Conservation (phyloP, 1,139 yeast genomes). For the Yamadazyma triangularis region DNA sequence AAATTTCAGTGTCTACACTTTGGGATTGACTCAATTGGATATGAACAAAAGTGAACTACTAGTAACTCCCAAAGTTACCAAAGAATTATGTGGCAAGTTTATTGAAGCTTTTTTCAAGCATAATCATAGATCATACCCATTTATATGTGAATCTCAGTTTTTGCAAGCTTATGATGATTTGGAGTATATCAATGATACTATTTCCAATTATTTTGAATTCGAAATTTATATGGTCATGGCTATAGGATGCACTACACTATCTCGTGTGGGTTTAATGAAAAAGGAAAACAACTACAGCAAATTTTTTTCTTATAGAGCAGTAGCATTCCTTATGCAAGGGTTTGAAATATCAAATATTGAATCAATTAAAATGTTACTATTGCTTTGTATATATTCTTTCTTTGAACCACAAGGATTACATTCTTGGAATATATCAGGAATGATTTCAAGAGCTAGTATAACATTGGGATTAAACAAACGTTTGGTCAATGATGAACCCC, state of each 20-base stretch:
- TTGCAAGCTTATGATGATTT: conserved; percentile 17
- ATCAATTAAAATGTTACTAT: conserved; percentile 32
- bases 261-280: conserved; percentile 31
- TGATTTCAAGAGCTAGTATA: conserved; percentile 35
- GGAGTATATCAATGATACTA: conserved; percentile 3
- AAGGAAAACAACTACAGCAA: conserved; percentile 22
- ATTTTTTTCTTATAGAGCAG: conserved; percentile 7
- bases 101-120: conserved; percentile 36
- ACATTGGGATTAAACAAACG: conserved; percentile 41
- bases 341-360: conserved; percentile 24
- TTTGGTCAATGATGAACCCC: conserved; percentile 19
- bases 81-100: conserved; percentile 8
- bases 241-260: conserved; percentile 44
- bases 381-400: conserved; percentile 42
- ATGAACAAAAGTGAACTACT: conserved; percentile 2
- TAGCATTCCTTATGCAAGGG: conserved; percentile 16
- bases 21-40: conserved; percentile 8
- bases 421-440: conserved; percentile 47
- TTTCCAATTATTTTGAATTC: conserved; percentile 12
- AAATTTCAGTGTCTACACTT: conserved; percentile 1
- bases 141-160: conserved; percentile 34
- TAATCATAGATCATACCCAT: conserved; percentile 40
- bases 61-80: conserved; percentile 4
- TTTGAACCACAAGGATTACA: conserved; percentile 40
- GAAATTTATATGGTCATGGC: conserved; percentile 48